Evolutionary conservation across 306 rosid species (phyloP).

Genomic region (Rosa chinensis): DNA sequence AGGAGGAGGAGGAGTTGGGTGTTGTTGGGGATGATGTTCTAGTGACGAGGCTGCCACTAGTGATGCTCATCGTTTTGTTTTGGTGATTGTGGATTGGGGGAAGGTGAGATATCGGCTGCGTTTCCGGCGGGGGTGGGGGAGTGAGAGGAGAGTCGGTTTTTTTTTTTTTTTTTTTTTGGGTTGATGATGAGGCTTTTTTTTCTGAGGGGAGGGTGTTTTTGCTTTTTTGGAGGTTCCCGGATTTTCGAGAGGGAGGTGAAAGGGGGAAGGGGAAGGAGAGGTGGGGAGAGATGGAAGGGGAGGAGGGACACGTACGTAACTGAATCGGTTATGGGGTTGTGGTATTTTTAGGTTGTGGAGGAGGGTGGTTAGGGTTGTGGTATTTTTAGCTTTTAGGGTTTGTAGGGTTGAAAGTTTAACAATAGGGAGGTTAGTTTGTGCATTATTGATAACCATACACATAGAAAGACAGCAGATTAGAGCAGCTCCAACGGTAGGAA

Average conservation of each 20-base stretch:
- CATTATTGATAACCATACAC: background rate
- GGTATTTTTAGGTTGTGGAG: slow-evolving; percentile 2
- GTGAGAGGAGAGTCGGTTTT: slow-evolving; percentile 4
- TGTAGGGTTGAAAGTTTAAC: background rate
- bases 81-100: background rate
- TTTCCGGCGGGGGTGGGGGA: slow-evolving; percentile 67
- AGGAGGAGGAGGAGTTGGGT: background rate
- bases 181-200: slow-evolving; percentile 1
- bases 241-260: slow-evolving; percentile 27
- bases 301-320: slow-evolving; percentile 23
- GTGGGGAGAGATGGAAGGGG: slow-evolving; percentile 55
- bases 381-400: slow-evolving; percentile 4
- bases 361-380: background rate
- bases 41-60: slow-evolving; percentile 12
- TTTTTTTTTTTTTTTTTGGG: slow-evolving; percentile 19
- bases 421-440: background rate
- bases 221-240: slow-evolving; percentile 9
- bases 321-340: slow-evolving; percentile 21
- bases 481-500: too few species aligned
- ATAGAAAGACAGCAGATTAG: too few species aligned
- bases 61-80: slow-evolving; percentile 3
- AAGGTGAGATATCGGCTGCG: slow-evolving; percentile 58
- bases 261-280: slow-evolving; percentile 2
- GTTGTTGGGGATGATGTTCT: slow-evolving; percentile 9
- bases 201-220: background rate